A percentile compares a stretch with the other conserved stretches of the same genome.
Evolutionary conservation across 768 basidiomycete genomes (phyloP).

Genomic region (Brasilioporus rufonigricans): DNA sequence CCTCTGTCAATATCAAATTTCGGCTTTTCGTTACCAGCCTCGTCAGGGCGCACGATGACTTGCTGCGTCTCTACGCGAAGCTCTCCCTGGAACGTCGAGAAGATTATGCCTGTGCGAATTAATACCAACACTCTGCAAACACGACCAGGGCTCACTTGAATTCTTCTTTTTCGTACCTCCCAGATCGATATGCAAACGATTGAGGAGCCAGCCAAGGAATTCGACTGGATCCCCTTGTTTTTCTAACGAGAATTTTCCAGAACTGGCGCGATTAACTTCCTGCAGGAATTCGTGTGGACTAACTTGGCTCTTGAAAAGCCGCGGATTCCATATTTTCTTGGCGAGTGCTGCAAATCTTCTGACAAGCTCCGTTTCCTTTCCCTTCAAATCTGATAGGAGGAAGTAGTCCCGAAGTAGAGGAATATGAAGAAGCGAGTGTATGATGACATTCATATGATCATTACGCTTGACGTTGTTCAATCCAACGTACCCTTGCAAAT

Average conservation of each 20-base stretch:
- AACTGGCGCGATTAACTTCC: slow-evolving; percentile 88
- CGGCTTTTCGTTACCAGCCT: slow-evolving; percentile 75
- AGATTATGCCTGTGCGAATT: slow-evolving; percentile 70
- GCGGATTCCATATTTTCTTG: slow-evolving; percentile 95
- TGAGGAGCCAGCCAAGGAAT: slow-evolving; percentile 93
- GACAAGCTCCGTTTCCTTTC: slow-evolving; percentile 83
- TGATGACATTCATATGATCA: slow-evolving; percentile 96
- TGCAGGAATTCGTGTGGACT: slow-evolving; percentile 99
- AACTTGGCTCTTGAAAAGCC: slow-evolving; percentile 96
- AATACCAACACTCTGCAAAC: slow-evolving; percentile 17
- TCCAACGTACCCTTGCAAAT: slow-evolving; percentile 92
- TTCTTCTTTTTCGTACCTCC: slow-evolving; percentile 92
- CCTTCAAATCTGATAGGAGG: slow-evolving; percentile 68
- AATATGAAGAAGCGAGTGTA: slow-evolving; percentile 91
- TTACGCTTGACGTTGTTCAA: slow-evolving; percentile 97
- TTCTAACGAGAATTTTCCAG: slow-evolving; percentile 89
- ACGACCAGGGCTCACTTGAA: slow-evolving; percentile 63
- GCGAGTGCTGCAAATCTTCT: slow-evolving; percentile 84
- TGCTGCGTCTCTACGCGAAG: slow-evolving; percentile 92
- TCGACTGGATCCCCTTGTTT: slow-evolving; percentile 96
- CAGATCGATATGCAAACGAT: slow-evolving; percentile 87
- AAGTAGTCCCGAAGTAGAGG: slow-evolving; percentile 86
- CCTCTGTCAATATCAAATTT: slow-evolving; percentile 95
- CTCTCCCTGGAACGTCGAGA: slow-evolving; percentile 92
- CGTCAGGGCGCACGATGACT: slow-evolving; percentile 79